A percentile compares a stretch with the other conserved stretches of the same genome.
phyloP scores from a whole-genome alignment of 2,329 filamentous ascomycete genomes.

The Penicillium sclerotigenum region DNA sequence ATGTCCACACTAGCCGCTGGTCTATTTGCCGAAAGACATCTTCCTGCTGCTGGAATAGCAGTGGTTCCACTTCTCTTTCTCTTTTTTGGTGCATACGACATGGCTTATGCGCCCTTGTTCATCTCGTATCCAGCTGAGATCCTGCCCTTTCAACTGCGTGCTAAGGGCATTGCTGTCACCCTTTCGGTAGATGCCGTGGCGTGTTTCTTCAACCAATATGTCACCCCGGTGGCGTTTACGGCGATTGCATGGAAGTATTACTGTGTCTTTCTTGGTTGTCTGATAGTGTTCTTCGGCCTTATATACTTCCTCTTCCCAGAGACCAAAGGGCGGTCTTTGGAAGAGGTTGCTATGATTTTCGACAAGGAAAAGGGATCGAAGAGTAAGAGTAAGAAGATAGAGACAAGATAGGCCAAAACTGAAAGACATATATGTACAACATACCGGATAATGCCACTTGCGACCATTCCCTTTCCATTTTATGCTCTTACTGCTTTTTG shows the following conservation, averaged over 20 bases:
- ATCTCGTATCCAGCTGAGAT: constrained; percentile 32
- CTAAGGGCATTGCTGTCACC: constrained; percentile 33
- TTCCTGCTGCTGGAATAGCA: constrained; percentile 26
- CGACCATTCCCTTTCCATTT: too few species aligned
- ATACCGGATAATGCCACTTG: too few species aligned
- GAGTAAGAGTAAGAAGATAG: background rate
- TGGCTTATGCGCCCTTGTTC: constrained; percentile 30
- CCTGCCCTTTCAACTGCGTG: constrained; percentile 38
- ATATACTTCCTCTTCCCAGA: constrained; percentile 42
- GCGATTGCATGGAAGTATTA: constrained; percentile 44
- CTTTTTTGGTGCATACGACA: constrained; percentile 31
- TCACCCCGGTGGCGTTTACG: constrained; percentile 43
- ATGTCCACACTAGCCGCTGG: constrained; percentile 23
- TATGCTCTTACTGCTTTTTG: too few species aligned
- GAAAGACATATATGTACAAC: background rate
- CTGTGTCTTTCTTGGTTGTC: constrained; percentile 39
- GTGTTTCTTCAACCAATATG: constrained; percentile 43
- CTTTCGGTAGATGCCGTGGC: constrained; percentile 27
- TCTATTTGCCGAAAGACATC: constrained; percentile 21
- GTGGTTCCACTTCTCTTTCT: constrained; percentile 38
- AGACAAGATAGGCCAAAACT: background rate
- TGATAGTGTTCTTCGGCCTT: constrained; percentile 31
- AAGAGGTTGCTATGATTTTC: constrained; percentile 24
- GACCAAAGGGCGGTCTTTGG: constrained; percentile 24
- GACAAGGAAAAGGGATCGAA: constrained; percentile 3